Percentiles rank a stretch among this genome's conserved stretches.
Evolutionary conservation across 1,139 yeast genomes (phyloP).

Genomic region (Pichia terricola): DNA sequence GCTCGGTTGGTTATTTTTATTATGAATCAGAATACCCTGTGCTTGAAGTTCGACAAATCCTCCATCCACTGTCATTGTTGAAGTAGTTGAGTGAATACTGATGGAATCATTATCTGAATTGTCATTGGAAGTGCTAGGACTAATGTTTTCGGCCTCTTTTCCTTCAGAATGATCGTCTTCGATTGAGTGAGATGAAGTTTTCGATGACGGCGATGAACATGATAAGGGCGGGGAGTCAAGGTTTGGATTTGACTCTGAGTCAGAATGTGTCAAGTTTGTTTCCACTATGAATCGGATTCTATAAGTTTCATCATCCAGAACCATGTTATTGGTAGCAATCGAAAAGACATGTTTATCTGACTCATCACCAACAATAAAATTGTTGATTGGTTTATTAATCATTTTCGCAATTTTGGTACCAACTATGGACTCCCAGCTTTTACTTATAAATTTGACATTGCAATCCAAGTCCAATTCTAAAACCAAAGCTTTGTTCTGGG

Average conservation of each 20-base stretch:
- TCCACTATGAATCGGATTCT: constrained; percentile 63
- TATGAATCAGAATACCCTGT: constrained; percentile 88
- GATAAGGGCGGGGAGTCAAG: background rate
- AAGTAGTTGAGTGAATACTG: constrained; percentile 21
- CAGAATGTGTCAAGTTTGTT: constrained; percentile 23
- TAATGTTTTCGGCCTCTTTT: constrained; percentile 8
- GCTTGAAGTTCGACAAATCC: constrained; percentile 74
- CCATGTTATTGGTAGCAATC: constrained; percentile 65
- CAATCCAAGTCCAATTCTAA: constrained; percentile 79
- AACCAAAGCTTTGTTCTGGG: constrained; percentile 66
- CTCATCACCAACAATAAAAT: constrained; percentile 54
- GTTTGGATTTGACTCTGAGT: background rate
- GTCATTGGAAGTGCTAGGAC: constrained; percentile 3
- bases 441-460: constrained; percentile 61
- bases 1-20: constrained; percentile 50
- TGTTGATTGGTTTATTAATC: constrained; percentile 49
- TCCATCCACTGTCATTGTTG: constrained; percentile 34
- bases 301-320: constrained; percentile 64
- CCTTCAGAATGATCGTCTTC: constrained; percentile 13
- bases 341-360: constrained; percentile 61
- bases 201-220: background rate
- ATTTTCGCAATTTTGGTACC: constrained; percentile 56
- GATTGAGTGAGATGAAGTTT: background rate
- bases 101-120: constrained; percentile 17
- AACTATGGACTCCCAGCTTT: constrained; percentile 67